These are phyloP conservation scores for Colletotrichum spaethianum DNA, from an alignment of 2,329 filamentous ascomycete genomes.

Conservation along the genomic window DNA sequence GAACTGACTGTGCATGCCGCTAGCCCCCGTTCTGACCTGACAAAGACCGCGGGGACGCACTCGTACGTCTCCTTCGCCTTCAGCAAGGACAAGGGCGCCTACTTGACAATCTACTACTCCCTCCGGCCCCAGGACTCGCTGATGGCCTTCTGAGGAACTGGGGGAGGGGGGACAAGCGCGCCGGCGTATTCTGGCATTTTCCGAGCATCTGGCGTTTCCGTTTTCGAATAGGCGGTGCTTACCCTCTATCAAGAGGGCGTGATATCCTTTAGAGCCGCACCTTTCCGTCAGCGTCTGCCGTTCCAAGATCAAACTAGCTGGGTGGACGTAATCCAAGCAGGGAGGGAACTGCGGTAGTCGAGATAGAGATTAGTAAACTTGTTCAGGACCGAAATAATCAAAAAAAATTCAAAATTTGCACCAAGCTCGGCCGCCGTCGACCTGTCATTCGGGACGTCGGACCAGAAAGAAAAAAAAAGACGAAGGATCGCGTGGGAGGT, in stretches of 20 bases:
- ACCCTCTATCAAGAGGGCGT: not conserved
- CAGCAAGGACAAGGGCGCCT: slow-evolving; percentile 41
- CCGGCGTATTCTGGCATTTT: no score
- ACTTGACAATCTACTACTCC: slow-evolving; percentile 44
- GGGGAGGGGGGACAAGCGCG: no score
- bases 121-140: slow-evolving; percentile 33
- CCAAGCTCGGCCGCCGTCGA: not conserved
- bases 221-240: not conserved
- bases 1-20: slow-evolving; percentile 2
- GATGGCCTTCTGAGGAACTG: slow-evolving; percentile 32
- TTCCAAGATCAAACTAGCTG: not conserved
- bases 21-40: slow-evolving; percentile 37
- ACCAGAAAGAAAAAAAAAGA: no score
- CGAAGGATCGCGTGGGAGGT: not conserved
- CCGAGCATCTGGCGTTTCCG: not conserved
- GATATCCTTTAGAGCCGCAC: not conserved
- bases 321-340: no score
- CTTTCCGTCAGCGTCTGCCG: no score
- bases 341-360: not conserved
- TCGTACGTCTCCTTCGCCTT: slow-evolving; percentile 44
- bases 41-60: slow-evolving; percentile 33
- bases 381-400: no score
- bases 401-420: no score
- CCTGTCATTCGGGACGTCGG: not conserved
- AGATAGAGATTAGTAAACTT: not conserved